These are phyloP conservation scores for Phaffomyces thermotolerans DNA, from an alignment of 805 yeast species.

Conservation along the genomic window DNA sequence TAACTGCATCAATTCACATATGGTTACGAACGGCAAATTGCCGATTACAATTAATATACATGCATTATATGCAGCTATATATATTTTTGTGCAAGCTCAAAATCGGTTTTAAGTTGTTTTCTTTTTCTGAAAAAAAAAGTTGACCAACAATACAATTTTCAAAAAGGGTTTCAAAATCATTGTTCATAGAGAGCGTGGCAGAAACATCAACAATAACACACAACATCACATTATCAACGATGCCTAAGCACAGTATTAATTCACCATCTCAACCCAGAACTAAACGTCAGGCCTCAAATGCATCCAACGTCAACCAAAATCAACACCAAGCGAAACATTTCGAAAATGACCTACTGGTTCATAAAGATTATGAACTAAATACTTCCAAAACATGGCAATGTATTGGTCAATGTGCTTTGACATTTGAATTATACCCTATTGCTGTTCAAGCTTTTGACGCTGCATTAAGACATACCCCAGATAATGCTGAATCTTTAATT, in stretches of 20 bases:
- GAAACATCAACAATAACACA: no score
- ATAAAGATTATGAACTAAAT: constrained; percentile 8
- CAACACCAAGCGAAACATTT: not conserved
- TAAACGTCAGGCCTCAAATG: constrained; percentile 12
- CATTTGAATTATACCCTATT: constrained; percentile 12
- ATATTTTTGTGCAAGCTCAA: no score
- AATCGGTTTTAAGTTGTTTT: no score
- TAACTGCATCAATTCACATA: no score
- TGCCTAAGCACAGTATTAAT: constrained; percentile 16
- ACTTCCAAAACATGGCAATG: constrained; percentile 18
- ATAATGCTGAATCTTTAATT: constrained; percentile 15
- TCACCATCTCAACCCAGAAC: constrained; percentile 12
- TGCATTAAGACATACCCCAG: constrained; percentile 20
- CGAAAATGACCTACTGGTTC: constrained; percentile 3
- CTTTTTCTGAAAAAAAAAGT: no score
- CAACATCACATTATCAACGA: not conserved
- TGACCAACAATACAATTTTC: not conserved
- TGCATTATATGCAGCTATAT: no score
- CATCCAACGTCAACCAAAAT: not conserved
- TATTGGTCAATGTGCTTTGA: constrained; percentile 20
- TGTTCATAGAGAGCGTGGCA: no score
- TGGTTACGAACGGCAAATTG: no score
- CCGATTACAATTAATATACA: no score
- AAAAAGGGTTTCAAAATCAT: no score
- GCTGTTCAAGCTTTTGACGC: constrained; percentile 20